Evolutionary conservation across 202 grass and related monocot genomes (phyloP).

Genomic region (Setaria italica): DNA sequence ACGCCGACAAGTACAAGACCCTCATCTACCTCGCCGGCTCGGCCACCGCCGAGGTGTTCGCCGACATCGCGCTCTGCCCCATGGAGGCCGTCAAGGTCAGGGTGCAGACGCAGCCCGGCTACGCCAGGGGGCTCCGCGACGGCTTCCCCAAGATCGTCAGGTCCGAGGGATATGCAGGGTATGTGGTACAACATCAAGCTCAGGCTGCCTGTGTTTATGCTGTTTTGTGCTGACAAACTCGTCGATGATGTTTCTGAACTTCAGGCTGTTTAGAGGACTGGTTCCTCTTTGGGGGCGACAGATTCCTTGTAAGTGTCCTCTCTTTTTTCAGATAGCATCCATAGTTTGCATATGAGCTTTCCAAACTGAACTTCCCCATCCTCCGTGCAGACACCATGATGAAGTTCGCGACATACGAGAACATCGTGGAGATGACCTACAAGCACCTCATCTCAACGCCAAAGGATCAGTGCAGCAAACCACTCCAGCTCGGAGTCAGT

Average conservation of each 20-base stretch:
- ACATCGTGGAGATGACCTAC: conserved; percentile 70
- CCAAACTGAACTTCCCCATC: conserved; percentile 18
- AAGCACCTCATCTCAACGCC: conserved; percentile 71
- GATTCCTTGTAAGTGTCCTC: conserved; percentile 66
- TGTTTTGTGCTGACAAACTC: background rate
- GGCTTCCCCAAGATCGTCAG: conserved; percentile 92
- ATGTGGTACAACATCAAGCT: conserved; percentile 19
- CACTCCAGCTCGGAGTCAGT: conserved; percentile 71
- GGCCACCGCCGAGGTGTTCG: conserved; percentile 81
- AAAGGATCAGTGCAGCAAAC: conserved; percentile 67
- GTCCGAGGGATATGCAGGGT: conserved; percentile 74
- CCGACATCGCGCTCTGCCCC: conserved; percentile 89
- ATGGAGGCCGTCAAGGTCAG: conserved; percentile 95
- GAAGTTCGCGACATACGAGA: conserved; percentile 80
- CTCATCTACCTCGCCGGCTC: conserved; percentile 94
- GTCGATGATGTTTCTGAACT: background rate
- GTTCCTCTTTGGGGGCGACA: conserved; percentile 85
- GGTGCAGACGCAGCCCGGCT: conserved; percentile 90
- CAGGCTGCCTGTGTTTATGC: background rate
- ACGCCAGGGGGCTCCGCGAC: conserved; percentile 76
- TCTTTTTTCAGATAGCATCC: background rate
- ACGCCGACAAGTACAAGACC: conserved; percentile 90
- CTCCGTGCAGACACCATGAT: conserved; percentile 70
- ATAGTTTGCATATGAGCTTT: background rate
- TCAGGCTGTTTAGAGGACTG: conserved; percentile 70